Evolutionary conservation across 495 filamentous ascomycete genomes (phyloP), one percentile per base, ranked within the genome.

Genomic region (Tetracladium setigerum): DNA sequence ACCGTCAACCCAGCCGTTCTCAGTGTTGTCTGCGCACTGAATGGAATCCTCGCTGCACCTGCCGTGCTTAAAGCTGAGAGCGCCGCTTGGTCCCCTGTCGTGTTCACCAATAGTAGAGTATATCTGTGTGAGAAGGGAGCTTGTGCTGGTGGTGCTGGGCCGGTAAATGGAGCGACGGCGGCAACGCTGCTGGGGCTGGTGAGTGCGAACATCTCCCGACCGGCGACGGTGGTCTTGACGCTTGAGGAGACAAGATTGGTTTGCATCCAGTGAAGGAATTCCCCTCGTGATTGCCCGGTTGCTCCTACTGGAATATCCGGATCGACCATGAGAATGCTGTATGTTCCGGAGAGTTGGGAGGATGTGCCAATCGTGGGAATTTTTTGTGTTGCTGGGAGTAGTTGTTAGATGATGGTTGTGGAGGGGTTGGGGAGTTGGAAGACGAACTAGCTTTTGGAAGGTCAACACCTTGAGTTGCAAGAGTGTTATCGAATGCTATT

Each of bases 191-290:
- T 27, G 5, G 40, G 16, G 37, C 49, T 53, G 12, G 38, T 34
- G 10, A 53, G 43, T 6, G 42, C 38, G 38, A 45, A 57, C 14
- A 54, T 33, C 30, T 17, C 27, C 1, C 41, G 19, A 9, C 54
- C 54, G 2, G 7, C 50, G 7, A 57, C 24, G 10, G 30, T 50
- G 0, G 47, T 44, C 10, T 14, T 27, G 5, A 30, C 19, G 30
- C 39, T 39, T 18, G 54, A 30, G 2, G 54, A 57, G 12, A 38
- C 44, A 4, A 57, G 45, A 17, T 50, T 46, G 5, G 46, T 12
- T 46, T 57, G 54, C 35, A 57, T 41, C 54, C 54, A 57, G 43
- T 57, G 54, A 9, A 57, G 50, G 17, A 57, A 30, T 48, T 57
- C 27, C 13, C 39, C 27, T 0, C 50, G 53, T 14, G 45, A 10